phyloP scores from a whole-genome alignment of 306 rosid genomes.

The Carpinus viminea region DNA sequence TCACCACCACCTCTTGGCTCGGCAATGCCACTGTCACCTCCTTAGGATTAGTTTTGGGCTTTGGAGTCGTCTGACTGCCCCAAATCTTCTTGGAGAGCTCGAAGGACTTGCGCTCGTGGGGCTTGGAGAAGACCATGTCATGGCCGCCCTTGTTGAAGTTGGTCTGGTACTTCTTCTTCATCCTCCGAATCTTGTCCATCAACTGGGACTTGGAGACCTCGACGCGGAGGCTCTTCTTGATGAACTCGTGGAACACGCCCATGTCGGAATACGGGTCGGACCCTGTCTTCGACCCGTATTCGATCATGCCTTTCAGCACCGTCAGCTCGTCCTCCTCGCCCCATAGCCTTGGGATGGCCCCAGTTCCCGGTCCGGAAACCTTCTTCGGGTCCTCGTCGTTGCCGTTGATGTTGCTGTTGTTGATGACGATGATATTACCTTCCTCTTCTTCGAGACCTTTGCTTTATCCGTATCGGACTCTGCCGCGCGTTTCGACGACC shows the following conservation, averaged over 20 bases:
- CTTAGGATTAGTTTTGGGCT: not conserved
- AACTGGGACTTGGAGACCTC: slow-evolving; percentile 42
- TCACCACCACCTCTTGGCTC: slow-evolving; percentile 14
- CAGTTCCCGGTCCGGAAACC: not conserved
- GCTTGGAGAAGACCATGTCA: slow-evolving; percentile 37
- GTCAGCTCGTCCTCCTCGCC: slow-evolving; percentile 47
- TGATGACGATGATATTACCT: not conserved
- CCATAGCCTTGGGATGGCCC: slow-evolving; percentile 35
- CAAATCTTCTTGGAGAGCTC: slow-evolving; percentile 44
- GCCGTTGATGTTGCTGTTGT: not conserved
- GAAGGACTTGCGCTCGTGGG: slow-evolving; percentile 31
- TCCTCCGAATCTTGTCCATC: slow-evolving; percentile 39
- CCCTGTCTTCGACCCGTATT: slow-evolving; percentile 37
- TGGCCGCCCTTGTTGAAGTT: slow-evolving; percentile 25
- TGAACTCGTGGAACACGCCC: slow-evolving; percentile 36
- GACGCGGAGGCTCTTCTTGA: slow-evolving; percentile 36
- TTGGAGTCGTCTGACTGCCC: slow-evolving; percentile 22
- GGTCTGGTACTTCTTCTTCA: slow-evolving; percentile 48
- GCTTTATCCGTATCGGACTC: slow-evolving; percentile 5
- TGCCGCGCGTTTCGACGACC: slow-evolving; percentile 22
- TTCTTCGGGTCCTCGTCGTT: slow-evolving; percentile 43
- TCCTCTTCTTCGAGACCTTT: slow-evolving; percentile 40
- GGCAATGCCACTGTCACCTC: slow-evolving; percentile 21
- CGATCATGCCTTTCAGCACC: slow-evolving; percentile 48
- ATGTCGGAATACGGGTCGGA: slow-evolving; percentile 33